Percentiles rank a stretch among this genome's conserved stretches.
Conservation (phyloP, 2,329 filamentous ascomycete species). For the Clonostachys rhizophaga region DNA sequence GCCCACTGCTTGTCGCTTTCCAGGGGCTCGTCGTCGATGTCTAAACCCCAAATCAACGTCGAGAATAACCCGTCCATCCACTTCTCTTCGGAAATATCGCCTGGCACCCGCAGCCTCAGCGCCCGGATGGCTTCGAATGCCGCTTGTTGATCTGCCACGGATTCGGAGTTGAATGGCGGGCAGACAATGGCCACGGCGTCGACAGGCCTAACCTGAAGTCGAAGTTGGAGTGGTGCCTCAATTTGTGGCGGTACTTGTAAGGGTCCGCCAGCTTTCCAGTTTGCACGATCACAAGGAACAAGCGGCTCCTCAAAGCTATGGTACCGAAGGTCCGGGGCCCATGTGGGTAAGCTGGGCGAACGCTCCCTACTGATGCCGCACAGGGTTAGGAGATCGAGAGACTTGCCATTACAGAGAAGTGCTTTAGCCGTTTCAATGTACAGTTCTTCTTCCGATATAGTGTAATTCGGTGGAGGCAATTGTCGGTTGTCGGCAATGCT, state of each 20-base stretch:
- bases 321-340: slow-evolving; percentile 1
- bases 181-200: neutral
- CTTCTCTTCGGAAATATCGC: neutral
- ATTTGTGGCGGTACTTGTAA: neutral
- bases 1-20: neutral
- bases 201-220: neutral
- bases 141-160: neutral
- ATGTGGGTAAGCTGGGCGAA: neutral
- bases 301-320: neutral
- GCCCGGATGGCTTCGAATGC: neutral
- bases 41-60: neutral
- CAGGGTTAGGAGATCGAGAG: neutral
- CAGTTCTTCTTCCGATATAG: neutral
- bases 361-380: neutral
- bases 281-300: neutral
- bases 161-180: neutral
- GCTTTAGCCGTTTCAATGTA: neutral
- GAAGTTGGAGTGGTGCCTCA: neutral
- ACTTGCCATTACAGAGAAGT: neutral
- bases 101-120: neutral
- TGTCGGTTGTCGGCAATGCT: slow-evolving; percentile 2
- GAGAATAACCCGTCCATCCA: neutral
- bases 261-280: neutral
- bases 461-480: neutral
- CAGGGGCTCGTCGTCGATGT: neutral